Conservation (phyloP, 495 filamentous ascomycete genomes). For the Lichina pygmaea region DNA sequence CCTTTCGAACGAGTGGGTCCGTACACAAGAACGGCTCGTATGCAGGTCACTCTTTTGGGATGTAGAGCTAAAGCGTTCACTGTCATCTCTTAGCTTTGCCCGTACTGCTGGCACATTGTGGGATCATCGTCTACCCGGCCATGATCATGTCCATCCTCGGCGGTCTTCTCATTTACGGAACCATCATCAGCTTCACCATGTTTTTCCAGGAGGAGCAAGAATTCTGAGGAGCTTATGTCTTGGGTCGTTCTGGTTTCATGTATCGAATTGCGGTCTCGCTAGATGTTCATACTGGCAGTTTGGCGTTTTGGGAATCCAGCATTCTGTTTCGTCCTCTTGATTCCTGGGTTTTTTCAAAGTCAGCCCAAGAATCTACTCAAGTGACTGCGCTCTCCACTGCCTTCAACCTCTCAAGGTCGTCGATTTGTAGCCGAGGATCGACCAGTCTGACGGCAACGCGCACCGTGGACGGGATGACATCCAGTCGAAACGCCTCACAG, state of each 20-base stretch:
- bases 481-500: too few species aligned
- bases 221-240: slow-evolving; percentile 16
- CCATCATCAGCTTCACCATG: slow-evolving; percentile 90
- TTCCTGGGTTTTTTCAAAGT: too few species aligned
- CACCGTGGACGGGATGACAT: too few species aligned
- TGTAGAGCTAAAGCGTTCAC: not conserved
- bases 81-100: slow-evolving; percentile 41
- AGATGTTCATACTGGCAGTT: not conserved
- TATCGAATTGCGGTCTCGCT: not conserved
- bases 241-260: not conserved
- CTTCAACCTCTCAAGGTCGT: too few species aligned
- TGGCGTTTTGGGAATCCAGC: not conserved
- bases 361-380: too few species aligned
- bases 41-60: not conserved
- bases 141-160: slow-evolving; percentile 91
- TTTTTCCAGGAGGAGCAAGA: slow-evolving; percentile 96
- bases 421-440: too few species aligned
- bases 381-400: too few species aligned
- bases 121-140: slow-evolving; percentile 50
- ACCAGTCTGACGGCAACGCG: too few species aligned
- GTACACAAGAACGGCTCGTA: not conserved
- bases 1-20: too few species aligned
- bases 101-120: slow-evolving; percentile 62
- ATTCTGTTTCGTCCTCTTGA: too few species aligned
- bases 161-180: slow-evolving; percentile 84